Evolutionary conservation across 805 yeast species (phyloP), one percentile per base, ranked within the genome.

Genomic region (Yamadazyma sp.): DNA sequence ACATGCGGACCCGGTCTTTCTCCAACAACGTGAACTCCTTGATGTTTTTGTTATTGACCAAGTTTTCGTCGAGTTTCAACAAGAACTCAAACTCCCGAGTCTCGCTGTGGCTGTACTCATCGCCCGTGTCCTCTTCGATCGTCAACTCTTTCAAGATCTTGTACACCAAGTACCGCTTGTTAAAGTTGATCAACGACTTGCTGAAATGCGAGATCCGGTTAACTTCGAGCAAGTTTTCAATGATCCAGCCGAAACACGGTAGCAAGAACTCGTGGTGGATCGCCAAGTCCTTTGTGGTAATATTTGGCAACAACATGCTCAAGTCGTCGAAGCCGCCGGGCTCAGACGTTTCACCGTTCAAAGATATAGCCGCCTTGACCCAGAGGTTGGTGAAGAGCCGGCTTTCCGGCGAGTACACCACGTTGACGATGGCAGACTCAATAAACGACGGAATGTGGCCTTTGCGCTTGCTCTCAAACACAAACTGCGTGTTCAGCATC

Each of bases 211-310:
- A 95, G 35, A 88, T 80, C 37, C 50, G 59, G 43, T 64, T 64
- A 8, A 62, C 49, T 52, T 86, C 95, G 38, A 89, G 55, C 45
- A 91, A 63, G 44, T 95, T 78, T 49, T 84, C 91, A 16, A 84
- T 67, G 35, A 88, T 69, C 98, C 98, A 91, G 8, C 97, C 97
- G 42, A 88, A 77, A 53, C 96, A 90, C 2, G 95, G 93, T 5
- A 88, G 77, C 34, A 86, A 62, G 0, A 80, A 71, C 37, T 71
- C 69, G 41, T 57, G 45, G 44, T 59, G 59, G 19, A 59, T 54
- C 26, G 48, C 52, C 31, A 67, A 54, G 32, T 64, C 70, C 2
- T 47, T 33, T 4, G 46, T 37, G 3, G 47, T 47, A 12, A 69
- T 37, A 2, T 37, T 38, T 0, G 73, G 74, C 31, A 69, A 49